Evolutionary conservation across 768 basidiomycete genomes (phyloP).

Genomic region (Sarcodon sp.): DNA sequence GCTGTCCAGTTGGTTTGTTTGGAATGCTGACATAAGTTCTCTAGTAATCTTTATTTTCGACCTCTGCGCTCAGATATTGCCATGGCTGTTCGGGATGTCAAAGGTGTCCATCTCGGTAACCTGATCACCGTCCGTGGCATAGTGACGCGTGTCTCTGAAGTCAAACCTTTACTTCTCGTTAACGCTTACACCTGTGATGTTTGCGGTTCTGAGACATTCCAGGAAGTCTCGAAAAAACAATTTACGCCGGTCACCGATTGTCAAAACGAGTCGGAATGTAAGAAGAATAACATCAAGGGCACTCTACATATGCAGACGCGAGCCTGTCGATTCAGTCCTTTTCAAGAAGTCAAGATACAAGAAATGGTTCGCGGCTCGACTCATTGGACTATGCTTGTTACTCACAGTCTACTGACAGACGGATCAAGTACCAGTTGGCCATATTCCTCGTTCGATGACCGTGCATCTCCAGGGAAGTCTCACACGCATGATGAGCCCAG

Average conservation of each 20-base stretch:
- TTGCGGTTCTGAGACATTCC: constrained; percentile 97
- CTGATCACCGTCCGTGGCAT: constrained; percentile 96
- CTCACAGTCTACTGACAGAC: constrained; percentile 36
- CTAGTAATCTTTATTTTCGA: constrained; percentile 88
- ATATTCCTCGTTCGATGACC: constrained; percentile 98
- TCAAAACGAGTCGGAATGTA: constrained; percentile 75
- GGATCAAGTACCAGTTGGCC: constrained; percentile 98
- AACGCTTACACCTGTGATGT: constrained; percentile 98
- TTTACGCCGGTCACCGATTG: constrained; percentile 87
- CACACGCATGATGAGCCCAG: constrained; percentile 86
- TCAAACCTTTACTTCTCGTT: constrained; percentile 93
- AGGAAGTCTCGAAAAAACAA: constrained; percentile 86
- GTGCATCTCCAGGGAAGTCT: constrained; percentile 86
- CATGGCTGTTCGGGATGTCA: constrained; percentile 88
- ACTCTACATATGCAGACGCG: constrained; percentile 97
- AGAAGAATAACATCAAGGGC: constrained; percentile 76
- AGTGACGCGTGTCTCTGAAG: constrained; percentile 96
- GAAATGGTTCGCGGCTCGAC: constrained; percentile 63
- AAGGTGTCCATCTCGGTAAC: constrained; percentile 74
- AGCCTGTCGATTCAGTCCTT: constrained; percentile 92
- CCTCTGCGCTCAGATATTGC: constrained; percentile 66
- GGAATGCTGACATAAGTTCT: constrained; percentile 7
- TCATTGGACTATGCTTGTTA: neutral
- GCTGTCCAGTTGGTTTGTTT: neutral
- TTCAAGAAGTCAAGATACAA: constrained; percentile 98